A percentile compares a stretch with the other conserved stretches of the same genome.
Evolutionary conservation across 257 asterid species (phyloP).

Genomic region (Capsicum rhomboideum): DNA sequence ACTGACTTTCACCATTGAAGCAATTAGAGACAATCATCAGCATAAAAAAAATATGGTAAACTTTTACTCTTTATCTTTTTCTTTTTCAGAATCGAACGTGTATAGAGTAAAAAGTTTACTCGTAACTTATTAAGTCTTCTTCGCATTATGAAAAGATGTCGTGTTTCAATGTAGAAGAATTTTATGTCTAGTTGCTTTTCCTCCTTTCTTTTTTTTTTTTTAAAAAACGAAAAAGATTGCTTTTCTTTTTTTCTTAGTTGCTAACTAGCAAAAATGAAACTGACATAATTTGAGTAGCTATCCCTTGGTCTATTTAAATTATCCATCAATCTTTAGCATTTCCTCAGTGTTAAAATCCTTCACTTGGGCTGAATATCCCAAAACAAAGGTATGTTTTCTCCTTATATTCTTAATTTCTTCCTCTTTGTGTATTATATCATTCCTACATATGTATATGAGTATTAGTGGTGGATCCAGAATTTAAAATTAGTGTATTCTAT

Average conservation of each 20-base stretch:
- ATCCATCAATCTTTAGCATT: background rate
- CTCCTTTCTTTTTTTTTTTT: background rate
- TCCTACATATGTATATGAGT: background rate
- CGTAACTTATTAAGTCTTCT: too few relatives aligned
- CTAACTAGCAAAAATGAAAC: background rate
- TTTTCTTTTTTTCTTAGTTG: background rate
- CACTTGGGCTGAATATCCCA: background rate
- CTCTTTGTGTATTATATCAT: background rate
- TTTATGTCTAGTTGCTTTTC: too few relatives aligned
- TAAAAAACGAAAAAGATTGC: background rate
- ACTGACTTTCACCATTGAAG: too few relatives aligned
- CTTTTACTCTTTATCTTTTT: too few relatives aligned
- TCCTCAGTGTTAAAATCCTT: background rate
- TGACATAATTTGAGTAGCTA: background rate
- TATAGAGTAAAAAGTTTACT: too few relatives aligned
- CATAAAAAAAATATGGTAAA: too few relatives aligned
- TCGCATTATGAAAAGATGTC: too few relatives aligned
- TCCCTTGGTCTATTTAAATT: slow-evolving; percentile 8
- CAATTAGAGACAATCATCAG: too few relatives aligned
- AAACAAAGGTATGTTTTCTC: slow-evolving; percentile 1
- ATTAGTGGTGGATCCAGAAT: background rate
- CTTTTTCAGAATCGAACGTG: too few relatives aligned
- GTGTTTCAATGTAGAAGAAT: too few relatives aligned
- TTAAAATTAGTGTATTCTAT: background rate
- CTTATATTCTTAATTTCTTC: background rate